A percentile compares a stretch with the other conserved stretches of the same genome.
Evolutionary conservation across 2,329 filamentous ascomycete species (phyloP).

Genomic region (Lithohypha guttulata): DNA sequence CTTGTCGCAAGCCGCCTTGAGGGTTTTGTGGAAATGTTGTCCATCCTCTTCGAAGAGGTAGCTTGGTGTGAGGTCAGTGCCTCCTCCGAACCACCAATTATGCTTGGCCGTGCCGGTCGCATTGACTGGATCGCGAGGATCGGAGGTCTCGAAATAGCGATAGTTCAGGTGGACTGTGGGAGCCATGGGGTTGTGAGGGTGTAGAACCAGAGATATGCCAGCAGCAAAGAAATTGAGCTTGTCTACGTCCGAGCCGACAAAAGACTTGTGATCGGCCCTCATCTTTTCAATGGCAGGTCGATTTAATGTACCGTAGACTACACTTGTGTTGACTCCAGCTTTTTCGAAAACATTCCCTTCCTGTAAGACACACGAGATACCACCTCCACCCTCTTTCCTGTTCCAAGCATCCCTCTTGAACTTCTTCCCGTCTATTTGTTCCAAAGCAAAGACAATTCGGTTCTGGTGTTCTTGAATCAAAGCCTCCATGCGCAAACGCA

Average conservation of each 20-base stretch:
- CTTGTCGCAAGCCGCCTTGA: slow-evolving; percentile 86
- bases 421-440: slow-evolving; percentile 68
- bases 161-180: slow-evolving; percentile 98
- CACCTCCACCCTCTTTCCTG: slow-evolving; percentile 78
- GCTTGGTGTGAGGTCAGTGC: slow-evolving; percentile 81
- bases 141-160: slow-evolving; percentile 93
- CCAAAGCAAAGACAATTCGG: slow-evolving; percentile 71
- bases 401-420: slow-evolving; percentile 83
- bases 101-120: slow-evolving; percentile 43
- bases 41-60: slow-evolving; percentile 97
- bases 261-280: slow-evolving; percentile 86
- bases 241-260: slow-evolving; percentile 64
- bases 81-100: slow-evolving; percentile 94
- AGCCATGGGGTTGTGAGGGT: slow-evolving; percentile 91
- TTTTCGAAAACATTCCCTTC: slow-evolving; percentile 97
- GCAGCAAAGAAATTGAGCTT: slow-evolving; percentile 91
- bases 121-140: slow-evolving; percentile 61
- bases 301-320: slow-evolving; percentile 86
- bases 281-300: slow-evolving; percentile 83
- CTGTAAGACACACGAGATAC: slow-evolving; percentile 88
- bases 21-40: slow-evolving; percentile 86
- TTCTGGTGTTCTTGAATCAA: slow-evolving; percentile 90
- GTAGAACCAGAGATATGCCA: slow-evolving; percentile 82
- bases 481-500: slow-evolving; percentile 95
- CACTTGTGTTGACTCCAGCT: slow-evolving; percentile 85